Conservation (phyloP, 805 yeast genomes). For the Candida insectorum region DNA sequence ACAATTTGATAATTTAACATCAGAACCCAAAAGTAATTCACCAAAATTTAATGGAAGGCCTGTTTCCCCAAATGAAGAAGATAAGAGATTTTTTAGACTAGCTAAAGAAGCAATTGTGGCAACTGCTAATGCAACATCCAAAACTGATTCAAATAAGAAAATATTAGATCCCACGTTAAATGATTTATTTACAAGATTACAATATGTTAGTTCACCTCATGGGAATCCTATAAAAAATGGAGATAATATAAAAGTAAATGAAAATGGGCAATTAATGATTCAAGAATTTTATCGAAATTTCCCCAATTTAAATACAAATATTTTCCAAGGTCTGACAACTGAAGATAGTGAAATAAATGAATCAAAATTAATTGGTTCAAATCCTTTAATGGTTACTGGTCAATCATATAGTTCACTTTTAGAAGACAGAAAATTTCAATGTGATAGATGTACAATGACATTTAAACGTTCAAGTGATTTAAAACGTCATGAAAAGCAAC, state of each 20-base stretch:
- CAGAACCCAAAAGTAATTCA: too few species aligned
- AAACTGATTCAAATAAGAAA: slow-evolving; percentile 41
- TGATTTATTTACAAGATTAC: slow-evolving; percentile 55
- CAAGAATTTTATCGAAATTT: slow-evolving; percentile 39
- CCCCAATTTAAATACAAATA: slow-evolving; percentile 42
- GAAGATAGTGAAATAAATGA: not conserved
- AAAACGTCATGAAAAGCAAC: slow-evolving; percentile 74
- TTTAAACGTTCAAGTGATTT: slow-evolving; percentile 69
- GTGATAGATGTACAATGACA: slow-evolving; percentile 57
- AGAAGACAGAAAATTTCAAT: slow-evolving; percentile 44
- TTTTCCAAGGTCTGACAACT: slow-evolving; percentile 17
- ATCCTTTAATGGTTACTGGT: slow-evolving; percentile 7
- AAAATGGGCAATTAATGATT: slow-evolving; percentile 40
- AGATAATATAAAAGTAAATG: slow-evolving; percentile 31
- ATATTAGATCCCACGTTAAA: slow-evolving; percentile 62
- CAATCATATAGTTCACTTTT: not conserved
- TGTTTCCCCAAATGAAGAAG: slow-evolving; percentile 22
- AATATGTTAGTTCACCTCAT: slow-evolving; percentile 57
- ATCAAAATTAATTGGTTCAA: slow-evolving; percentile 7
- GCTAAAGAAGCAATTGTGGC: slow-evolving; percentile 63
- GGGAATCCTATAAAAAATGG: slow-evolving; percentile 45
- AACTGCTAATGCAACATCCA: slow-evolving; percentile 44
- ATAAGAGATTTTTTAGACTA: slow-evolving; percentile 50
- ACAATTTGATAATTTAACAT: too few species aligned
- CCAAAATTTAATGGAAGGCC: too few species aligned